These are phyloP conservation scores for Fusarium nygamai DNA, from an alignment of 2,329 filamentous ascomycete genomes.

Conservation along the genomic window DNA sequence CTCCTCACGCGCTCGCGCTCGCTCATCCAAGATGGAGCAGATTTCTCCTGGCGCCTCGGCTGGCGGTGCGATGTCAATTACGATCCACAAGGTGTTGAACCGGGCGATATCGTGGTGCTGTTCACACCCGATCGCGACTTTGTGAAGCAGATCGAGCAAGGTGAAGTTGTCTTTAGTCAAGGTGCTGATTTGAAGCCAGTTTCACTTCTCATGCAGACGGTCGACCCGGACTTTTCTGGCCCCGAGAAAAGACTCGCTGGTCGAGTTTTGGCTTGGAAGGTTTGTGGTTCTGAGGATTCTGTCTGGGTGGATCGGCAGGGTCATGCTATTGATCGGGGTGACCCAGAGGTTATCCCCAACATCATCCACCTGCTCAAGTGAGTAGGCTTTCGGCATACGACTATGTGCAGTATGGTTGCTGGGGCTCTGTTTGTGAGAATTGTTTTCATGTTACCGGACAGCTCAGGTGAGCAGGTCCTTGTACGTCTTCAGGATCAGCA, in stretches of 20 bases:
- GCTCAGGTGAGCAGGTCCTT: neutral
- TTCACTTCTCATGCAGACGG: neutral
- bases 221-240: neutral
- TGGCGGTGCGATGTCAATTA: neutral
- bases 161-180: neutral
- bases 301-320: neutral
- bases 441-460: fast-evolving
- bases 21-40: neutral
- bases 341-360: neutral
- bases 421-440: too few relatives aligned
- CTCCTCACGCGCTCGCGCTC: neutral
- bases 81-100: fast-evolving
- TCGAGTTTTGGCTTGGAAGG: neutral
- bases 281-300: neutral
- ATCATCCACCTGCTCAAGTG: neutral
- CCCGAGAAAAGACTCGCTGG: neutral
- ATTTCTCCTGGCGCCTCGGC: too few relatives aligned
- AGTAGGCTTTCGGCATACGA: fast-evolving
- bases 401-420: too few relatives aligned
- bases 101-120: neutral
- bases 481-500: too few relatives aligned
- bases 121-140: neutral
- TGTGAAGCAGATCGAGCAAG: neutral
- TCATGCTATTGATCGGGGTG: neutral
- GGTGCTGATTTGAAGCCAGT: fast-evolving